phyloP scores from a whole-genome alignment of 352 stramenopile genomes.

The Pythium folliculosum region DNA sequence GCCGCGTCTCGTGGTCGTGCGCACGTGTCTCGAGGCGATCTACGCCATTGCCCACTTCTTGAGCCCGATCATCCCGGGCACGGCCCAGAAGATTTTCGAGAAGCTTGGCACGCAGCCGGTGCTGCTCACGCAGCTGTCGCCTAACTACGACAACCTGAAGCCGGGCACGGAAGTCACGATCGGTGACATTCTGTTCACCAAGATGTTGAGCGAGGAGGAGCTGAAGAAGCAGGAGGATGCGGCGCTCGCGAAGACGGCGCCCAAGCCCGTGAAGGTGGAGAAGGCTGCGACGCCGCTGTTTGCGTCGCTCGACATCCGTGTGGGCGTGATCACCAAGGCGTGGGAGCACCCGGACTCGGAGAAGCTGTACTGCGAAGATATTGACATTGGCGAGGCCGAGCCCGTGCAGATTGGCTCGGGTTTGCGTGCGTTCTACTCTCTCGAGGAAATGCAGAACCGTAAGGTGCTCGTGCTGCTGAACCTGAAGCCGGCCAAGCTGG shows the following conservation, averaged over 20 bases:
- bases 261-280: conserved; percentile 43
- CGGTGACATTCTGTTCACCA: conserved; percentile 95
- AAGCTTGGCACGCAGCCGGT: conserved; percentile 91
- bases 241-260: conserved; percentile 44
- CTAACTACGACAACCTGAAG: conserved; percentile 92
- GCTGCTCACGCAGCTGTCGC: conserved; percentile 71
- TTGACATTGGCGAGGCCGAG: conserved; percentile 95
- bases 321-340: conserved; percentile 77
- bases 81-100: conserved; percentile 92
- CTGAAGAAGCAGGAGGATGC: conserved; percentile 58
- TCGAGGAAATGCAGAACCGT: conserved; percentile 94
- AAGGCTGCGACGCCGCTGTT: conserved; percentile 70
- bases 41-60: conserved; percentile 97
- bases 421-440: conserved; percentile 93
- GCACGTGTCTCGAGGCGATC: conserved; percentile 96
- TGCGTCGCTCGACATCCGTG: conserved; percentile 76
- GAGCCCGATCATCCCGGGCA: conserved; percentile 92
- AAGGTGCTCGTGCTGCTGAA: conserved; percentile 98
- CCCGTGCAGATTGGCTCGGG: conserved; percentile 96
- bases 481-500: conserved; percentile 97
- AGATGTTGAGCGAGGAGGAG: conserved; percentile 84
- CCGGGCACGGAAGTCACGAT: conserved; percentile 89
- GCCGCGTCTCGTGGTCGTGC: conserved; percentile 89
- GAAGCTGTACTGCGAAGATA: conserved; percentile 99
- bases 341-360: conserved; percentile 88